Percentiles rank a stretch among this genome's conserved stretches.
These are phyloP conservation scores for Aspergillus asperescens DNA, from an alignment of 495 filamentous ascomycete species.

Conservation along the genomic window DNA sequence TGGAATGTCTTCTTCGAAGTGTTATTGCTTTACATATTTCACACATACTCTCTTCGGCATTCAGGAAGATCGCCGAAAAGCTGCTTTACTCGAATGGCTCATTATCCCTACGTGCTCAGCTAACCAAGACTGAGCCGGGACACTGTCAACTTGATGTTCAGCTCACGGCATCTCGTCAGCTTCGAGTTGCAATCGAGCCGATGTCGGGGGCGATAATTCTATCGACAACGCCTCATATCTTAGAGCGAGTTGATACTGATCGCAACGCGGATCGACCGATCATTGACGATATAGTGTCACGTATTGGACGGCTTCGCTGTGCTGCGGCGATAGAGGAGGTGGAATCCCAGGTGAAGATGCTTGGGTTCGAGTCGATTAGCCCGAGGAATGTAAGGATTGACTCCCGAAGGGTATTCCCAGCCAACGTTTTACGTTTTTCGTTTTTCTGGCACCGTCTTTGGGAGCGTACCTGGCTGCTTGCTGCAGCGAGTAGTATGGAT, in stretches of 20 bases:
- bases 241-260: slow-evolving; percentile 46
- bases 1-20: slow-evolving; percentile 64
- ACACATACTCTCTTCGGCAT: slow-evolving; percentile 57
- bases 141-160: slow-evolving; percentile 65
- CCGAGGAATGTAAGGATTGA: slow-evolving; percentile 52
- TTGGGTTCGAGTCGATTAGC: slow-evolving; percentile 56
- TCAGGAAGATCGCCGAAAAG: slow-evolving; percentile 48
- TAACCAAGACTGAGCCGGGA: slow-evolving; percentile 54
- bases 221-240: slow-evolving; percentile 33
- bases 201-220: slow-evolving; percentile 44
- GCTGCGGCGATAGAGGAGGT: slow-evolving; percentile 57
- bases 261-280: slow-evolving; percentile 40
- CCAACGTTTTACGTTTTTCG: slow-evolving; percentile 51
- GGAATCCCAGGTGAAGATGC: slow-evolving; percentile 50
- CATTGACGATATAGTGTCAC: slow-evolving; percentile 47
- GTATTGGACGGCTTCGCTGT: slow-evolving; percentile 55
- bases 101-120: slow-evolving; percentile 48
- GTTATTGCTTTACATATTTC: slow-evolving; percentile 71
- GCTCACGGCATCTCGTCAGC: slow-evolving; percentile 51
- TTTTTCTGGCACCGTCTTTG: slow-evolving; percentile 63
- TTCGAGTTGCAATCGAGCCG: slow-evolving; percentile 63
- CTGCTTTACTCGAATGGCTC: slow-evolving; percentile 53
- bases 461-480: slow-evolving; percentile 61
- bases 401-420: slow-evolving; percentile 55
- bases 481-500: slow-evolving; percentile 62